Evolutionary conservation across 495 filamentous ascomycete genomes (phyloP), one percentile per base, ranked within the genome.

Genomic region (Aspergillus indologenus): DNA sequence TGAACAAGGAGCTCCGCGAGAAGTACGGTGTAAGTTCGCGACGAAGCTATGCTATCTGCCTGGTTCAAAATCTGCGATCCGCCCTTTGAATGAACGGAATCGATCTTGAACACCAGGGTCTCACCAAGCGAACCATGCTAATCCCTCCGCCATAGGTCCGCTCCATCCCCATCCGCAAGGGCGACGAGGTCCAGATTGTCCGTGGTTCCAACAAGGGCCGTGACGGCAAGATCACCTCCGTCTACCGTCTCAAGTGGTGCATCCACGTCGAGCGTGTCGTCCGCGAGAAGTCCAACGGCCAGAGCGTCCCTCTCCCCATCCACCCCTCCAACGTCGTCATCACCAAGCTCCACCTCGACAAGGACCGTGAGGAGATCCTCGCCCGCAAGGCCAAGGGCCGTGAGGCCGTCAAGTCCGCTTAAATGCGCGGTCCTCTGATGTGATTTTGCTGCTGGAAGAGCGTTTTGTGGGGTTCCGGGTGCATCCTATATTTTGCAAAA

Each of bases 221-320:
- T 66, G 92, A 96, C 78, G 92, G 92, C 80, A 71, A 67, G 61
- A 83, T 98, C 79, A 91, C 85, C 69, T 87, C 86, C 67, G 91
- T 96, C 73, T 98, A 99, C 89, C 93, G 94, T 79, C 89, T 96
- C 68, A 97, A 97, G 82, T 98, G 90, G 79, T 81, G 88, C 72
- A 84, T 97, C 74, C 91, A 96, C 81, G 77, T 96, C 74, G 91
- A 96, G 86, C 88, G 91, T 64, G 85, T 98, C 69, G 83, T 84
- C 73, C 88, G 90, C 71, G 94, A 98, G 77, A 98, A 98, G 86
- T 86, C 84, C 72, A 92, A 90, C 75, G 92, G 92, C 73, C 90
- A 94, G 82, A 86, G 83, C 68, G 91, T 96, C 17, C 91, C 91
- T 59, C 78, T 96, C 73, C 88, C 88, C 72, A 87, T 97, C 77